These are phyloP conservation scores for Coemansia sp. DNA, from an alignment of 192 early-diverging fungal genomes.

Conservation along the genomic window DNA sequence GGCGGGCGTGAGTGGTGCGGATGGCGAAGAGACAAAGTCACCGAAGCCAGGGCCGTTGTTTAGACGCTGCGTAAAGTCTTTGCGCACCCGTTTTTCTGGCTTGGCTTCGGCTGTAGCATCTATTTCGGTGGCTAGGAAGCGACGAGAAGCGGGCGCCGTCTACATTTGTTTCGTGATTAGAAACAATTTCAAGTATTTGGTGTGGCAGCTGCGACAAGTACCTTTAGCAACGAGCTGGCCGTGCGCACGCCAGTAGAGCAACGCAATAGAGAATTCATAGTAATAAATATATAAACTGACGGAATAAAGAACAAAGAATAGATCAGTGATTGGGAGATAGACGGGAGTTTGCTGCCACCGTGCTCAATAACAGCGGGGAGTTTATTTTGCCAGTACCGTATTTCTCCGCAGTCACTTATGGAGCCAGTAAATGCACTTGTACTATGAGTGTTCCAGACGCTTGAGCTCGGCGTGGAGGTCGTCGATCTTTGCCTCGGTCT, in stretches of 20 bases:
- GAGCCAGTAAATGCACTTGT: background rate
- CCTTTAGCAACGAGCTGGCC: background rate
- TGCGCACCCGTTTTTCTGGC: conserved; percentile 28
- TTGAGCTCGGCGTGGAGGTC: conserved; percentile 23
- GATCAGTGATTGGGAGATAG: background rate
- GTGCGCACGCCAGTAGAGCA: background rate
- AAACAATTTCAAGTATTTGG: background rate
- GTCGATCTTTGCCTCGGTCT: conserved; percentile 48
- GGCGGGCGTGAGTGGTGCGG: conserved; percentile 26
- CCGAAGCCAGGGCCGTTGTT: conserved; percentile 55
- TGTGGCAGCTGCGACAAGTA: background rate
- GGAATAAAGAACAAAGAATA: conserved; percentile 1
- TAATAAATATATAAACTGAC: background rate
- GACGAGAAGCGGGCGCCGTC: conserved; percentile 9
- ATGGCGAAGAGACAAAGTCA: conserved; percentile 52
- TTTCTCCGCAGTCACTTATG: background rate
- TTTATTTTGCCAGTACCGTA: background rate
- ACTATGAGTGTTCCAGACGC: background rate
- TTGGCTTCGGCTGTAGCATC: conserved; percentile 11
- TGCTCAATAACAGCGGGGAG: background rate
- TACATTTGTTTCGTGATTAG: background rate
- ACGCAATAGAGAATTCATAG: background rate
- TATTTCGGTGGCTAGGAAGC: conserved; percentile 36
- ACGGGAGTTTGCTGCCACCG: background rate
- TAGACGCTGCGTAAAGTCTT: conserved; percentile 50